These are phyloP conservation scores for Tinospora cordifolia DNA, from an alignment of 164 flowering plant species.

Conservation along the genomic window DNA sequence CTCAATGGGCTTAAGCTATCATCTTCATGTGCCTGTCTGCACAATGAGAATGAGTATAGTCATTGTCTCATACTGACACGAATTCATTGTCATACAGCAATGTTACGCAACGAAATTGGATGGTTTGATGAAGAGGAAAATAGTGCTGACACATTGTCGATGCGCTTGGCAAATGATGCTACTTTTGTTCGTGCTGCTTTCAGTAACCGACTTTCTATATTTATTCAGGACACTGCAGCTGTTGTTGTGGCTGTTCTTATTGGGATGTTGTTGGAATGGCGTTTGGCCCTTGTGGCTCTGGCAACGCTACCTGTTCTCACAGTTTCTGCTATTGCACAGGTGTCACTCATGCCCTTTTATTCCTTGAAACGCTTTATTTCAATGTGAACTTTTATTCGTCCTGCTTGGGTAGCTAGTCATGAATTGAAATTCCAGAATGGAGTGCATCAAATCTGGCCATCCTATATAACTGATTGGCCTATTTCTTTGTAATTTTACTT, in stretches of 20 bases:
- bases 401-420: not conserved
- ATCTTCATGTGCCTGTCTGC: not conserved
- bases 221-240: constrained; percentile 89
- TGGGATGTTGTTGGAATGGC: constrained; percentile 84
- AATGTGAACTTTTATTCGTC: not conserved
- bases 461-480: no score
- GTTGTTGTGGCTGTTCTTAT: constrained; percentile 77
- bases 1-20: not conserved
- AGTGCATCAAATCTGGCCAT: no score
- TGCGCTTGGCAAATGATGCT: constrained; percentile 99
- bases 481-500: not conserved
- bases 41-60: not conserved
- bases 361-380: not conserved
- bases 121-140: constrained; percentile 99
- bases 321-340: constrained; percentile 93
- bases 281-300: constrained; percentile 85
- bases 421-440: no score
- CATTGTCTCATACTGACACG: constrained; percentile 4
- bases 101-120: constrained; percentile 91
- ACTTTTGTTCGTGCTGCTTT: constrained; percentile 98
- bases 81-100: constrained; percentile 44
- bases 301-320: constrained; percentile 80
- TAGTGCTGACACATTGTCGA: constrained; percentile 84
- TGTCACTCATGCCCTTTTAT: constrained; percentile 15
- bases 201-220: constrained; percentile 89